These are phyloP conservation scores for Medicago arabica DNA, from an alignment of 306 rosid species.

Conservation along the genomic window DNA sequence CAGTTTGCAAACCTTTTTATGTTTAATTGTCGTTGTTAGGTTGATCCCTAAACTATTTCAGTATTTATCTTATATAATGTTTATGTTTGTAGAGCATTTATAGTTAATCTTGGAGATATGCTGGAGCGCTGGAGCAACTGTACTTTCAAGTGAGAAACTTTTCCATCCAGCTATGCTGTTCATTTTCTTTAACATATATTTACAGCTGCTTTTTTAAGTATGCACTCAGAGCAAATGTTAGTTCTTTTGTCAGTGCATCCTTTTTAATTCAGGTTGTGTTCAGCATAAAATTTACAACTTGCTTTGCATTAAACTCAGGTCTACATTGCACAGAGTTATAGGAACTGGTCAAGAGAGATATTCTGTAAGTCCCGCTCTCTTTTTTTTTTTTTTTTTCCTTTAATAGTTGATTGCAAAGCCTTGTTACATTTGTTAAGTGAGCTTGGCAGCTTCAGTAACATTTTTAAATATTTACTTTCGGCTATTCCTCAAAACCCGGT, in stretches of 20 bases:
- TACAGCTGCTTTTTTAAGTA: neutral
- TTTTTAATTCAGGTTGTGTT: conserved; percentile 22
- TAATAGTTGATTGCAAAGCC: neutral
- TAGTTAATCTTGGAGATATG: conserved; percentile 96
- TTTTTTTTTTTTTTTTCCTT: neutral
- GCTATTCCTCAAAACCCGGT: neutral
- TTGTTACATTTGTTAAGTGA: neutral
- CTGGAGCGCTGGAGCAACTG: conserved; percentile 97
- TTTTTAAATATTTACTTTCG: neutral
- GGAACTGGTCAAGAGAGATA: conserved; percentile 85
- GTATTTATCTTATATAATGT: neutral
- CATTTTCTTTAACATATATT: neutral
- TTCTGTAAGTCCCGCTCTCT: conserved; percentile 61
- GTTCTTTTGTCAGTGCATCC: neutral
- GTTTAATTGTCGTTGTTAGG: neutral
- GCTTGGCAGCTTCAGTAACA: too few species aligned
- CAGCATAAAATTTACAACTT: conserved; percentile 9
- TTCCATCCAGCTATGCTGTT: conserved; percentile 5
- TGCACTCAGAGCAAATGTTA: neutral
- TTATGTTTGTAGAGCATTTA: conserved; percentile 70
- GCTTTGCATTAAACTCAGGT: conserved; percentile 58
- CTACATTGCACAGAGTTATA: conserved; percentile 92
- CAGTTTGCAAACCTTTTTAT: neutral
- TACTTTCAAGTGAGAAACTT: conserved; percentile 70
- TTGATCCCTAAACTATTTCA: conserved; percentile 21